Base-by-base conservation (phyloP, 2,329 filamentous ascomycete genomes). In the Colletotrichum agaves region DNA sequence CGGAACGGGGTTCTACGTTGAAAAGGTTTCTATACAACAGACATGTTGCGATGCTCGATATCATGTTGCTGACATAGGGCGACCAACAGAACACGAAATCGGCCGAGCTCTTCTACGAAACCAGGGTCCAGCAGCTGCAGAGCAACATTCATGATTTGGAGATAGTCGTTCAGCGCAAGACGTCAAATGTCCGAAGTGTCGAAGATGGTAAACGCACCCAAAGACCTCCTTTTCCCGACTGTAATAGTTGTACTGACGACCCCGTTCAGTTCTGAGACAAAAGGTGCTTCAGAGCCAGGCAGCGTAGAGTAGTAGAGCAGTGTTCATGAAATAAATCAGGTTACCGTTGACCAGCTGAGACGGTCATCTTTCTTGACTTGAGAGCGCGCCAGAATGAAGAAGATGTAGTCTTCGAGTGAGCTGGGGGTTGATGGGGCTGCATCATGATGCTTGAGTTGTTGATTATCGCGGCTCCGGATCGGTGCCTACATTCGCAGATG, bases 1-100 rank as follows among this genome's bases (percentile, higher is more conserved):
- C 19, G 95, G 95, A 19, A 98, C 95, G 1, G 95, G 95, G 0
- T 98, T 97, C 78, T 94, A 94, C 75, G 90, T 98, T 60, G 94
- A 98, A 81, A 99, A 99, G 88, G 91, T 91, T 61, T 23, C 71
- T 8, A n/a, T 23, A 31, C 71, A 63, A 27, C 75, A 62, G 23
- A 12, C 6, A 21, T 23, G 55, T 44, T 21, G 23, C 21, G 49
- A 13, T 39, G 31, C 27, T n/a, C 19, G 41, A 31, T 41, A 11
- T 15, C 49, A 50, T 27, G 19, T 27, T 35, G 23, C 61, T 56
- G 8, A 57, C 31, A 46, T 56, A 6, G 6, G 33, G 33, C 17
- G 17, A 11, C 11, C 39, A 15, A 50, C 27, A 71, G 69, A 60
- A 71, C 60, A 77, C 84, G 47, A 83, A 84, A 73, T 84, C 84